These are phyloP conservation scores for Torulaspora delbrueckii DNA, from an alignment of 805 yeast species.

Conservation along the genomic window DNA sequence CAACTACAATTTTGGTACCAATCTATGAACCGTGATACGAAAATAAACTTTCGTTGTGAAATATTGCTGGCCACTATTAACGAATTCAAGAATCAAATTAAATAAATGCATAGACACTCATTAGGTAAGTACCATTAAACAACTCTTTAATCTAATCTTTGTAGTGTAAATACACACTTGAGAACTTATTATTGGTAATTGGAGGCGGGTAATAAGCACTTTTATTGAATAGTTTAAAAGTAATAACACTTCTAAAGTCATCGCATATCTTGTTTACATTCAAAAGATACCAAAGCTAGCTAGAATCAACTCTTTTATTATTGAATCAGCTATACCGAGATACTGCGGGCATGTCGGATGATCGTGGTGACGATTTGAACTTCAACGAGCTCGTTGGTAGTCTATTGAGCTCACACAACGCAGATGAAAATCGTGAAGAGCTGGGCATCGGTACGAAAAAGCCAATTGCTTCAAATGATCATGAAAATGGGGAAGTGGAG, in stretches of 20 bases:
- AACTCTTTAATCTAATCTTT: neutral
- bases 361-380: slow-evolving; percentile 31
- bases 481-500: slow-evolving; percentile 6
- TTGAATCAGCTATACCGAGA: neutral
- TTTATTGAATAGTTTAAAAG: too few relatives aligned
- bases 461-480: neutral
- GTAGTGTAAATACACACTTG: neutral
- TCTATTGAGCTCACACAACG: slow-evolving; percentile 28
- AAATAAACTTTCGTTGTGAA: neutral
- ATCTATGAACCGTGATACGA: slow-evolving; percentile 1
- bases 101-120: neutral
- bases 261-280: neutral
- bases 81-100: neutral
- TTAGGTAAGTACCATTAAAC: neutral
- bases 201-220: too few relatives aligned
- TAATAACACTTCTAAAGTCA: neutral
- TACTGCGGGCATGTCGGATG: slow-evolving; percentile 19
- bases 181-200: too few relatives aligned
- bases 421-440: slow-evolving; percentile 3
- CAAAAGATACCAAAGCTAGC: neutral
- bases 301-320: neutral
- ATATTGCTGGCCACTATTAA: slow-evolving; percentile 7
- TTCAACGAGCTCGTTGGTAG: slow-evolving; percentile 34
- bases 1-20: slow-evolving; percentile 15
- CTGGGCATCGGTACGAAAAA: neutral